A percentile compares a stretch with the other conserved stretches of the same genome.
Conservation (phyloP, 192 early-diverging fungal species). For the Podila horticola region DNA sequence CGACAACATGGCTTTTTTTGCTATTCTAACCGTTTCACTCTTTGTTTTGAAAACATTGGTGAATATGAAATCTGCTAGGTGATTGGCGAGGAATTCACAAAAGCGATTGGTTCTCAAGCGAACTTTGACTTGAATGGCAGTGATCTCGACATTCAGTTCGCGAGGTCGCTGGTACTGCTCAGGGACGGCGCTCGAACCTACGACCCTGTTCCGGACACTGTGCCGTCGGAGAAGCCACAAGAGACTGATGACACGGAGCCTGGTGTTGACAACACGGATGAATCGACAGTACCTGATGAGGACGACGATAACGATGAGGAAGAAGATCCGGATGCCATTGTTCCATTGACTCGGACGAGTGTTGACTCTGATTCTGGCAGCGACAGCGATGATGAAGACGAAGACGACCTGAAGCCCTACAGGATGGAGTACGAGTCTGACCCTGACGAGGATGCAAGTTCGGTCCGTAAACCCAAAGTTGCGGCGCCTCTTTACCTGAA, state of each 20-base stretch:
- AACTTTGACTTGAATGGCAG: conserved; percentile 27
- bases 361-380: not conserved
- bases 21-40: not conserved
- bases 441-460: conserved; percentile 26
- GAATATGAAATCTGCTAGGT: conserved; percentile 7
- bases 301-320: not conserved
- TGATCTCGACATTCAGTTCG: conserved; percentile 22
- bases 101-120: conserved; percentile 12
- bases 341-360: not conserved
- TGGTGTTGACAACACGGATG: not conserved
- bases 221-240: too few species aligned
- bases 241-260: too few species aligned
- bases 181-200: too few species aligned
- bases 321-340: not conserved
- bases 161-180: not conserved
- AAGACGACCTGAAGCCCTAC: conserved; percentile 36
- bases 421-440: conserved; percentile 46
- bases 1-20: not conserved
- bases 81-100: conserved; percentile 36
- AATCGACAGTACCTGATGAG: not conserved
- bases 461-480: conserved; percentile 22
- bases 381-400: not conserved
- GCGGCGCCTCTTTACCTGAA: conserved; percentile 24
- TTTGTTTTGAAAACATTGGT: not conserved
- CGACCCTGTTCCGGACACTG: too few species aligned